A percentile compares a stretch with the other conserved stretches of the same genome.
These are phyloP conservation scores for Lachancea sp. DNA, from an alignment of 805 yeast species.

Conservation along the genomic window DNA sequence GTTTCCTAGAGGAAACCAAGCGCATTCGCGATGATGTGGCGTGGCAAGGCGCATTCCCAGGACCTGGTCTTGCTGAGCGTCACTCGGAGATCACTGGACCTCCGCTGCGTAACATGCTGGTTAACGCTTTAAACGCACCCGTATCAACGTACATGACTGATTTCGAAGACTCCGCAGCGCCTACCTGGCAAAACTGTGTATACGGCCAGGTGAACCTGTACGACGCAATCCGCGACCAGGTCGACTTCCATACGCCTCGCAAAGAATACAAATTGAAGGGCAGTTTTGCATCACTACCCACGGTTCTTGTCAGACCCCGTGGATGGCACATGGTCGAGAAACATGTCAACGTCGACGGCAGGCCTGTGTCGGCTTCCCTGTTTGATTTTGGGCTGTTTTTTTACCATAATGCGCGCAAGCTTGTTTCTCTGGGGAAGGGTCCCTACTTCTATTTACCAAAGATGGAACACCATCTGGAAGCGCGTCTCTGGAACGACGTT, in stretches of 20 bases:
- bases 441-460: slow-evolving; percentile 81
- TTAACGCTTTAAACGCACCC: slow-evolving; percentile 70
- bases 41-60: slow-evolving; percentile 71
- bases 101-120: slow-evolving; percentile 75
- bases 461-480: slow-evolving; percentile 82
- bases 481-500: slow-evolving; percentile 76
- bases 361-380: slow-evolving; percentile 70
- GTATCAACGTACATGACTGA: slow-evolving; percentile 84
- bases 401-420: slow-evolving; percentile 62
- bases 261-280: slow-evolving; percentile 48
- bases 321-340: slow-evolving; percentile 82
- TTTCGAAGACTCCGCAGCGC: slow-evolving; percentile 78
- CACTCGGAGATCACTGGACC: slow-evolving; percentile 84
- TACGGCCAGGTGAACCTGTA: slow-evolving; percentile 76
- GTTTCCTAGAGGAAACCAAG: slow-evolving; percentile 62
- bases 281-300: slow-evolving; percentile 43
- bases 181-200: slow-evolving; percentile 74
- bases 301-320: slow-evolving; percentile 78
- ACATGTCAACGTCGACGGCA: slow-evolving; percentile 65
- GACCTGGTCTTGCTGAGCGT: slow-evolving; percentile 67
- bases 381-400: slow-evolving; percentile 76
- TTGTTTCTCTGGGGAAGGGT: slow-evolving; percentile 60
- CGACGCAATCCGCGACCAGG: slow-evolving; percentile 67
- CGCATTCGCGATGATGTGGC: slow-evolving; percentile 62
- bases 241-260: slow-evolving; percentile 42